These are phyloP conservation scores for Platanthera zijinensis DNA, from an alignment of 106 monocot genomes.

Conservation along the genomic window DNA sequence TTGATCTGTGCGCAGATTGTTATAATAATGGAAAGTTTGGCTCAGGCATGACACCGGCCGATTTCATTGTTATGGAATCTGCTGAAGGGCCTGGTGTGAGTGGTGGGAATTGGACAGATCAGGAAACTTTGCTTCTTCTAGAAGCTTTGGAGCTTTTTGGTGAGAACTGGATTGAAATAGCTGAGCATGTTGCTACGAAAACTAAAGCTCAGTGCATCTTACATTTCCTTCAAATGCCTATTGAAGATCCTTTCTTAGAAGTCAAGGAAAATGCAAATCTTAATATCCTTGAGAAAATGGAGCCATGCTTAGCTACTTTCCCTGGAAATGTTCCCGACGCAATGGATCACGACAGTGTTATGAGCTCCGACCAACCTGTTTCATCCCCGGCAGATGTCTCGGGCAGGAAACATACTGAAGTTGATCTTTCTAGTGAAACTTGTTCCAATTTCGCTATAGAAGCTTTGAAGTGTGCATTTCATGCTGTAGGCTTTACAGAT, in stretches of 20 bases:
- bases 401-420: conserved; percentile 24
- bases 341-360: conserved; percentile 22
- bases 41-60: conserved; percentile 68
- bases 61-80: conserved; percentile 97
- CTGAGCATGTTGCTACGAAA: conserved; percentile 98
- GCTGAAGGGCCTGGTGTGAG: conserved; percentile 70
- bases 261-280: conserved; percentile 24
- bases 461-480: conserved; percentile 69
- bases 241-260: conserved; percentile 78
- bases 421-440: conserved; percentile 18
- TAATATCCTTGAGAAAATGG: conserved; percentile 18
- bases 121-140: conserved; percentile 90
- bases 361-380: conserved; percentile 14
- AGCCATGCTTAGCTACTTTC: conserved; percentile 4
- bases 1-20: conserved; percentile 89
- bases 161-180: conserved; percentile 93
- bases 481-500: conserved; percentile 45
- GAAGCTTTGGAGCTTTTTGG: conserved; percentile 90
- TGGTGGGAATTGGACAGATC: conserved; percentile 91
- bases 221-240: conserved; percentile 95
- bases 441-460: conserved; percentile 35
- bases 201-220: conserved; percentile 90
- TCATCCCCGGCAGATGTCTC: conserved; percentile 19
- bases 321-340: conserved; percentile 21
- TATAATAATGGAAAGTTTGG: conserved; percentile 76